Base-by-base conservation (phyloP, 192 early-diverging fungal genomes). In the Backusella tarrabulga region DNA sequence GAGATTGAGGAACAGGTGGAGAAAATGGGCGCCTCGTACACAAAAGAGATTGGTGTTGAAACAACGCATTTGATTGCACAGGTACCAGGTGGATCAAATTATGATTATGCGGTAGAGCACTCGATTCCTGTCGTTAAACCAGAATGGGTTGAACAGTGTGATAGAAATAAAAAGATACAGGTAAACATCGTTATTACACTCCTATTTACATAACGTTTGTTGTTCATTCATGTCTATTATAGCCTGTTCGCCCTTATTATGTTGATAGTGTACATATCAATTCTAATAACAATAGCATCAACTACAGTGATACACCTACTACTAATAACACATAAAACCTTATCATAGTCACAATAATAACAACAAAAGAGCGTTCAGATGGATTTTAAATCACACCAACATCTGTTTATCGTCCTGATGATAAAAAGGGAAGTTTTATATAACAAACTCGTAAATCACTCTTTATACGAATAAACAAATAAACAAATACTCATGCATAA, bases 51-150 rank as follows among this genome's bases (percentile, higher is more conserved):
- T 41, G 90, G 91, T 7, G 85, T 91, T 36, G 94, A 95, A 73
- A 95, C 95, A 74, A 99, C 98, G 3, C 98, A 99, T 83, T 79
- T 99, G 75, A 76, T 99, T 34, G 95, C 95, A 76, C 91, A 95
- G 35, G 84, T 92, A 67, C 91, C 93, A 52, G 89, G 92, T 9
- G 96, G 96, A 40, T 83, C 92, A 12, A 94, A 93, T 67, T 99
- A 94, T 81, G 95, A 97, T 56, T 88, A 90, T 8, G 97, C 98
- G 0, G 76, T 94, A 79, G 91, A 93, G 68, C 88, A 90, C 83
- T 97, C 95, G 73, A 97, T 99, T 78, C 98, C 98, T 19, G 88
- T 97, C 77, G 97, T 98, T 44, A 95, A 91, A 54, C 96, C 96
- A 21, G 96, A 97, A 80, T 99, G 97, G 93, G 83, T 99, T 71